These are phyloP conservation scores for Beauveria varroae DNA, from an alignment of 2,329 filamentous ascomycete genomes.

Conservation along the genomic window DNA sequence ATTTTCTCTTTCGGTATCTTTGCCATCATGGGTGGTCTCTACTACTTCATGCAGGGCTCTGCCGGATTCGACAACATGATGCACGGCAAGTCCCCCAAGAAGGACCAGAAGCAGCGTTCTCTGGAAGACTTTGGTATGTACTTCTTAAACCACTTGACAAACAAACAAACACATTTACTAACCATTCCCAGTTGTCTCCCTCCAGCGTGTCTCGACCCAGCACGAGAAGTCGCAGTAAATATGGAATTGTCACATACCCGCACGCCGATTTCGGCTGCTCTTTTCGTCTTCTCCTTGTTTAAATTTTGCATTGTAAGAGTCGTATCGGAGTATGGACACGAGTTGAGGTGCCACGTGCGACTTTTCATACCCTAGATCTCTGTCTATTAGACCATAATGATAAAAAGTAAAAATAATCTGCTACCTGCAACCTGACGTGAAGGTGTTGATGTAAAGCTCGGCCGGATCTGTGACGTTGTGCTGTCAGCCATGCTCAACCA, in stretches of 20 bases:
- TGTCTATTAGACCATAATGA: slow-evolving; percentile 36
- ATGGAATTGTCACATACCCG: slow-evolving; percentile 30
- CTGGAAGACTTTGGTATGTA: slow-evolving; percentile 82
- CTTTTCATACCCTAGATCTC: slow-evolving; percentile 30
- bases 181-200: slow-evolving; percentile 65
- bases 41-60: slow-evolving; percentile 74
- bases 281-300: slow-evolving; percentile 32
- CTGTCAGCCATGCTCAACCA: background rate
- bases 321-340: slow-evolving; percentile 26
- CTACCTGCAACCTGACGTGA: background rate
- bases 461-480: background rate
- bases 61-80: slow-evolving; percentile 83
- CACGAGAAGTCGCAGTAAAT: slow-evolving; percentile 78
- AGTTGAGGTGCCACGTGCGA: slow-evolving; percentile 23
- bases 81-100: slow-evolving; percentile 81
- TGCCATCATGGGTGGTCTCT: slow-evolving; percentile 67
- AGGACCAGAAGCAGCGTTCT: slow-evolving; percentile 73
- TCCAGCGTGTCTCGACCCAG: slow-evolving; percentile 85
- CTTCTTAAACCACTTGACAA: background rate
- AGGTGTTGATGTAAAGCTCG: background rate
- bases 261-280: slow-evolving; percentile 24
- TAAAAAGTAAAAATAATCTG: slow-evolving; percentile 32
- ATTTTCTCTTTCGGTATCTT: slow-evolving; percentile 87
- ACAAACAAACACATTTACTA: slow-evolving; percentile 30
- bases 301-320: slow-evolving; percentile 33